Base-by-base conservation (phyloP, 2,329 filamentous ascomycete species). In the Arachnopeziza araneosa region DNA sequence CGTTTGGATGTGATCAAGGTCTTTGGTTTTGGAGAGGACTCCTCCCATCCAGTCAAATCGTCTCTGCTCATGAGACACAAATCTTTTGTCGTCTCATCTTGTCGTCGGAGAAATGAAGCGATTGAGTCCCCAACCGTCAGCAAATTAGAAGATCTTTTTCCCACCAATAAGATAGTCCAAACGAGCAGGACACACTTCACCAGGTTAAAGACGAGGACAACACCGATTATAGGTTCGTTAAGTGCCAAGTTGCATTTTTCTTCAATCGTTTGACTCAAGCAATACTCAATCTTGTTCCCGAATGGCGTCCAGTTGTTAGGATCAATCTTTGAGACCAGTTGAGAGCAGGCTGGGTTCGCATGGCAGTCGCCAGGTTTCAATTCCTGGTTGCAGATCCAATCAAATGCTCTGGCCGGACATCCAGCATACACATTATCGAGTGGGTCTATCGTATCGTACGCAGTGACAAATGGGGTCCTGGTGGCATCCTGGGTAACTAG, bases 91-190 rank as follows among this genome's bases (percentile, higher is more conserved):
- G 63, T 70, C 0, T 58, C 59, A 61, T 76, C 75, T 0, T 69
- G 70, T 4, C 61, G 32, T 23, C 64, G 64, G 2, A 76, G 62
- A 52, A 76, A 77, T 0, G 73, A 75, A 9, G 70, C 66, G 12
- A 76, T 69, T 0, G 71, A 73, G 61, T 76, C 74, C 6, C 75
- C 75, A 1, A 72, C 65, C 0, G 73, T 74, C 24, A 71, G 61
- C 0, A 75, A 44, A 44, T 44, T 19, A 7, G 36, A 7, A 44
- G 30, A 9, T 30, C 26, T 30, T 30, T 30, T 30, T 23, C 17
- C 12, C 24, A 44, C 10, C 36, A 14, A 12, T 3, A 19, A 44
- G 12, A 44, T 44, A 14, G 36, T 17, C 10, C 36, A 44, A 8
- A 30, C 26, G 26, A 30, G 26, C 36, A 44, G 17, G 17, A 44